Conservation (phyloP, 176 grass and related monocot species). For the Juncus inflexus region DNA sequence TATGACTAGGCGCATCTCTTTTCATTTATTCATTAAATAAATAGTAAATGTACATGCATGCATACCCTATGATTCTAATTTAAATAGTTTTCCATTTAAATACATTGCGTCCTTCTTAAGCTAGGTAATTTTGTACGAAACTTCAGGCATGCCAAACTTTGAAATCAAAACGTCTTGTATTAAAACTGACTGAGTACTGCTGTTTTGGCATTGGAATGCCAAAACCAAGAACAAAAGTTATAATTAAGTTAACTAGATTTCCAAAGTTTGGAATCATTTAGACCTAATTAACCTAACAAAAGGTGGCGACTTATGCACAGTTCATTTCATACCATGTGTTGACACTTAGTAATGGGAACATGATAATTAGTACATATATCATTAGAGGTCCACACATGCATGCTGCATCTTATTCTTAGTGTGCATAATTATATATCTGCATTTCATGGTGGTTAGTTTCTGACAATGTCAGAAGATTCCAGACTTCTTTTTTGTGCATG, state of each 20-base stretch:
- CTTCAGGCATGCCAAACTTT: conserved; percentile 20
- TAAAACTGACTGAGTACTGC: conserved; percentile 1
- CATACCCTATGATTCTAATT: neutral
- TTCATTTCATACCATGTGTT: conserved; percentile 7
- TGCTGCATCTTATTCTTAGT: conserved; percentile 5
- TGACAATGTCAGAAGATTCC: conserved; percentile 2
- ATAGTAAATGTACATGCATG: neutral
- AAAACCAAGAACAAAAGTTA: neutral
- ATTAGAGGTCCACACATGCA: conserved; percentile 15
- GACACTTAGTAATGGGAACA: conserved; percentile 26
- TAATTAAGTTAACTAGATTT: conserved; percentile 7
- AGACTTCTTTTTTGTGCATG: too few species aligned
- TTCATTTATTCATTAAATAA: too few species aligned
- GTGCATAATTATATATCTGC: conserved; percentile 17
- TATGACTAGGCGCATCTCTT: neutral
- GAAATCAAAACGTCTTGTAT: neutral
- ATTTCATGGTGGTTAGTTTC: conserved; percentile 3
- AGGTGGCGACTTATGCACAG: conserved; percentile 18
- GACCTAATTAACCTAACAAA: conserved; percentile 11
- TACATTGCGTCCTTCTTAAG: conserved; percentile 19
- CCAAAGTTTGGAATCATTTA: conserved; percentile 16
- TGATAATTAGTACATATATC: conserved; percentile 4
- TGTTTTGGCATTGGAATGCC: conserved; percentile 1
- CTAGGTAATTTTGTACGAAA: neutral
- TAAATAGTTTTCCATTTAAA: neutral